Evolutionary conservation across 2,329 filamentous ascomycete genomes (phyloP).

Genomic region (Amphichorda felina): DNA sequence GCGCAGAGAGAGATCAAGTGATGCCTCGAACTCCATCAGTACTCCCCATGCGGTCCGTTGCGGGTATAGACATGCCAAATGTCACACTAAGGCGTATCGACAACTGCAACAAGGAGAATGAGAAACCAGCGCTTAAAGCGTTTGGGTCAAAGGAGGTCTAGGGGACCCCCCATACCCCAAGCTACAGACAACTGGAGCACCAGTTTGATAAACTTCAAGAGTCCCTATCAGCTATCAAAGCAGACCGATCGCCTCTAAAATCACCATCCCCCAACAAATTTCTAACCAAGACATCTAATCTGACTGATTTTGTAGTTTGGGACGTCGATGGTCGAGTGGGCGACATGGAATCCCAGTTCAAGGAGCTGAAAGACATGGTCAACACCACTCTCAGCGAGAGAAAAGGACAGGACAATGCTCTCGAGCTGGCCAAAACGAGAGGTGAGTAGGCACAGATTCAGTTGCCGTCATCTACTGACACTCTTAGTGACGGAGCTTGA

Average conservation of each 20-base stretch:
- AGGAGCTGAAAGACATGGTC: constrained; percentile 60
- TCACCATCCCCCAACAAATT: constrained; percentile 35
- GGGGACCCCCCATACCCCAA: constrained; percentile 20
- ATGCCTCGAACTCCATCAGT: constrained; percentile 17
- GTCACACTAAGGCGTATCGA: constrained; percentile 14
- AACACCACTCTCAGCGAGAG: constrained; percentile 56
- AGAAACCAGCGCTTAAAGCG: constrained; percentile 1
- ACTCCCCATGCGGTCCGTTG: constrained; percentile 11
- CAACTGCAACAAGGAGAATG: constrained; percentile 10
- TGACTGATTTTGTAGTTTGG: constrained; percentile 53
- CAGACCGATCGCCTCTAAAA: constrained; percentile 23
- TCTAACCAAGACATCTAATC: constrained; percentile 66
- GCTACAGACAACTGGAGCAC: constrained; percentile 13
- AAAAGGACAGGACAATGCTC: constrained; percentile 59
- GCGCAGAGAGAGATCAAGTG: constrained; percentile 32
- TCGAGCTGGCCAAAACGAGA: constrained; percentile 63
- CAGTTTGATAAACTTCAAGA: constrained; percentile 19
- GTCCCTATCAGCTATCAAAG: constrained; percentile 20
- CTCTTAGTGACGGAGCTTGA: constrained; percentile 35
- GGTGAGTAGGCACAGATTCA: constrained; percentile 36
- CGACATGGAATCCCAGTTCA: constrained; percentile 64
- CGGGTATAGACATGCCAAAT: constrained; percentile 11
- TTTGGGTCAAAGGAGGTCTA: constrained; percentile 15
- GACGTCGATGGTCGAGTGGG: constrained; percentile 69
- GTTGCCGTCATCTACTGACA: no score